phyloP scores from a whole-genome alignment of 495 filamentous ascomycete genomes.

The Penicillium macrosclerotiorum region DNA sequence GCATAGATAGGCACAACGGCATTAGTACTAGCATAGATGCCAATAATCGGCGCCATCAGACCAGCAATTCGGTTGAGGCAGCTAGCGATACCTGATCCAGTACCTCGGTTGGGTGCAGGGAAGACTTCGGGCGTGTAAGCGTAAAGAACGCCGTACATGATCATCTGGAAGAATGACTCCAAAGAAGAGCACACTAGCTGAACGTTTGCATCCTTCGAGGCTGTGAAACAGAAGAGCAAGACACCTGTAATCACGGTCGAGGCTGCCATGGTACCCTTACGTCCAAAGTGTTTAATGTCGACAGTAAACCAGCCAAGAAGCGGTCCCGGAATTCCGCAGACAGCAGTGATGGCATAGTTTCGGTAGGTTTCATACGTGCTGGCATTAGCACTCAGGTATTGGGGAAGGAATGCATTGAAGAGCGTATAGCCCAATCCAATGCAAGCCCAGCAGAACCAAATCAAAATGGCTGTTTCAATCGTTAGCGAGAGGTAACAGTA shows the following conservation, averaged over 20 bases:
- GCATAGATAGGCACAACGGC: constrained; percentile 46
- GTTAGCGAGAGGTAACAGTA: background rate
- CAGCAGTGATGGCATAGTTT: constrained; percentile 53
- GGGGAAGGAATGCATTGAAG: constrained; percentile 52
- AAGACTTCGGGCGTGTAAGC: constrained; percentile 58
- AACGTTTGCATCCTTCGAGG: constrained; percentile 36
- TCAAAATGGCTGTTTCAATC: constrained; percentile 25
- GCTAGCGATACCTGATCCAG: constrained; percentile 52
- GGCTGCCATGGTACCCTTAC: constrained; percentile 53
- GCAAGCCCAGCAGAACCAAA: constrained; percentile 48
- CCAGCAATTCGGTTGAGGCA: constrained; percentile 51
- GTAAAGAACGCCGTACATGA: constrained; percentile 55
- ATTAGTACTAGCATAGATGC: constrained; percentile 38
- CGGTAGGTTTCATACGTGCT: constrained; percentile 48
- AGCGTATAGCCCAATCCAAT: constrained; percentile 52
- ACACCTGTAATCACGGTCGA: constrained; percentile 50
- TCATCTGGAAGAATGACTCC: constrained; percentile 54
- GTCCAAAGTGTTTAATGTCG: constrained; percentile 49
- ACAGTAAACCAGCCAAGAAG: constrained; percentile 48
- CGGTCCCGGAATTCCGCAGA: constrained; percentile 52
- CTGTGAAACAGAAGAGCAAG: constrained; percentile 51
- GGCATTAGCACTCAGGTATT: constrained; percentile 42
- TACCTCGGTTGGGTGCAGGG: constrained; percentile 53
- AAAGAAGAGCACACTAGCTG: constrained; percentile 48
- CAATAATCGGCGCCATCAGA: constrained; percentile 52